Evolutionary conservation across 139 green algal species (phyloP).

Genomic region (Coelastrella sp.): DNA sequence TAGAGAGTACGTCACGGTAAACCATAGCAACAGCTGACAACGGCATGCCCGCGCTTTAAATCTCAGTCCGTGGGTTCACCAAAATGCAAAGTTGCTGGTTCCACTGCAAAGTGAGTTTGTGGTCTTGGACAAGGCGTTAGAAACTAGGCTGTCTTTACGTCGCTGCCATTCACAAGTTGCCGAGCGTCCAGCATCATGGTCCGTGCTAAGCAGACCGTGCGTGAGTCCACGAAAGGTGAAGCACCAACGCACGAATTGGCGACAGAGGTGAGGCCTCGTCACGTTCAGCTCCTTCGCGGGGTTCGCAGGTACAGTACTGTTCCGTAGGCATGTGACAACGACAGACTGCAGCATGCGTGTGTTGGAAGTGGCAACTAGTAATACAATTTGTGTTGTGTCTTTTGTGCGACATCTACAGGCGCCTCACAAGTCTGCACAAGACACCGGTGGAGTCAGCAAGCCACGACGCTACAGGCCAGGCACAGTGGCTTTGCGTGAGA

Average conservation of each 20-base stretch:
- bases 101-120: no score
- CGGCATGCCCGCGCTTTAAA: no score
- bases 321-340: no score
- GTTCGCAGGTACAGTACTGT: not conserved
- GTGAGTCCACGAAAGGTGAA: slow-evolving; percentile 96
- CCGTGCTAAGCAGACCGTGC: slow-evolving; percentile 95
- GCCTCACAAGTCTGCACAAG: slow-evolving; percentile 87
- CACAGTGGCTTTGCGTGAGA: slow-evolving; percentile 70
- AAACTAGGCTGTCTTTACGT: no score
- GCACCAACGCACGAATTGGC: slow-evolving; percentile 93
- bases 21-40: no score
- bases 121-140: no score
- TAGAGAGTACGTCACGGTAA: no score
- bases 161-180: not conserved
- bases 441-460: slow-evolving; percentile 88
- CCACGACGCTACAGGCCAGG: not conserved
- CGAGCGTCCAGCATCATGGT: slow-evolving; percentile 67
- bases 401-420: slow-evolving; percentile 59
- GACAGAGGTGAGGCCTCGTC: slow-evolving; percentile 81
- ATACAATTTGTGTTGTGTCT: not conserved
- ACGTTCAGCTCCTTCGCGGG: not conserved
- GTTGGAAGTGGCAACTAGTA: no score
- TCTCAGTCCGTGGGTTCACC: no score
- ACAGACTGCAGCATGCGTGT: no score
- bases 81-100: no score